Conservation (phyloP, 106 monocot genomes). For the Dioscorea alata region DNA sequence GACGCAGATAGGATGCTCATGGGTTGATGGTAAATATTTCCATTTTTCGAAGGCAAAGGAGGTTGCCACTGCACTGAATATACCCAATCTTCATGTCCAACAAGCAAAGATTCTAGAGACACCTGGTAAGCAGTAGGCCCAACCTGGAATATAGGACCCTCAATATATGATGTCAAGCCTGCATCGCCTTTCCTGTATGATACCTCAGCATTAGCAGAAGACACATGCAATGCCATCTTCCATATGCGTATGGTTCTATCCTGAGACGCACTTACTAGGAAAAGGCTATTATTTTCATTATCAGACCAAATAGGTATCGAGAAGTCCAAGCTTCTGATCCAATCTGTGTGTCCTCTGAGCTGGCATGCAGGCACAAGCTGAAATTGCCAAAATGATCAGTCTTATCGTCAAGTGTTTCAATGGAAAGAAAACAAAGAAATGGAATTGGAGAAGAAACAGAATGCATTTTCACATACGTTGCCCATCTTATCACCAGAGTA, state of each 20-base stretch:
- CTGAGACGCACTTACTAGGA: slow-evolving; percentile 94
- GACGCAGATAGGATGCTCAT: slow-evolving; percentile 94
- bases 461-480: slow-evolving; percentile 46
- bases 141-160: slow-evolving; percentile 61
- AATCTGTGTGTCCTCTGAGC: slow-evolving; percentile 92
- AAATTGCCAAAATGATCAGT: slow-evolving; percentile 4
- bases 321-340: slow-evolving; percentile 95
- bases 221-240: slow-evolving; percentile 52
- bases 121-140: slow-evolving; percentile 60
- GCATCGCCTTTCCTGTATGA: slow-evolving; percentile 37
- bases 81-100: slow-evolving; percentile 99
- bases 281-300: slow-evolving; percentile 39
- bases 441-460: not conserved
- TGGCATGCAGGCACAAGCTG: slow-evolving; percentile 84
- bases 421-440: slow-evolving; percentile 3
- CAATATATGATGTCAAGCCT: slow-evolving; percentile 76
- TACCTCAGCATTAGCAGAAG: slow-evolving; percentile 15
- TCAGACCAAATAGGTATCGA: slow-evolving; percentile 55
- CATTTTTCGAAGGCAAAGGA: slow-evolving; percentile 29
- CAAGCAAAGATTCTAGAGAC: slow-evolving; percentile 88
- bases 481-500: slow-evolving; percentile 56
- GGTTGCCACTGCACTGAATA: slow-evolving; percentile 95
- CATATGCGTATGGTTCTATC: slow-evolving; percentile 95
- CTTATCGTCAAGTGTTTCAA: not conserved
- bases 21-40: slow-evolving; percentile 39